These are phyloP conservation scores for Micractinium conductrix DNA, from an alignment of 139 green algal genomes.

Conservation along the genomic window DNA sequence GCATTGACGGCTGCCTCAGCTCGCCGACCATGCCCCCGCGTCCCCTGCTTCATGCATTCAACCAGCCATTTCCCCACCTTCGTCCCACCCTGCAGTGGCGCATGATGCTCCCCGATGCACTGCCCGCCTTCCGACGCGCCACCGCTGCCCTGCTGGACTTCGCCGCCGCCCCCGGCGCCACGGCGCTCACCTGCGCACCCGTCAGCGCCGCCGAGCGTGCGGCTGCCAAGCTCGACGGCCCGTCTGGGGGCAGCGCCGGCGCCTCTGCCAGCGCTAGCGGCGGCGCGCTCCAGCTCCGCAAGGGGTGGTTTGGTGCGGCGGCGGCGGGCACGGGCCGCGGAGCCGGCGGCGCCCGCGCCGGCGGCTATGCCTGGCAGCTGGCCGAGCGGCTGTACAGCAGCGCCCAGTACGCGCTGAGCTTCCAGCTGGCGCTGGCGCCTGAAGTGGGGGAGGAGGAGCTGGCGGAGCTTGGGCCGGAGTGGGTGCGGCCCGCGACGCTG, in stretches of 20 bases:
- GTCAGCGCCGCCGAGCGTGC: slow-evolving; percentile 30
- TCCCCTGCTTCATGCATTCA: too few relatives aligned
- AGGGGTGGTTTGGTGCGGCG: slow-evolving; percentile 31
- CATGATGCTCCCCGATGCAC: slow-evolving; percentile 30
- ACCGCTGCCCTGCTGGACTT: slow-evolving; percentile 48
- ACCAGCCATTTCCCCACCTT: too few relatives aligned
- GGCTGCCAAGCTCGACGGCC: background rate
- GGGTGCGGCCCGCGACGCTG: slow-evolving; percentile 29
- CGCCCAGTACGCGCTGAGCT: slow-evolving; percentile 33
- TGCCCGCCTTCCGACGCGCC: slow-evolving; percentile 35
- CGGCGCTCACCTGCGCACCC: slow-evolving; percentile 6
- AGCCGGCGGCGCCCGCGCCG: background rate
- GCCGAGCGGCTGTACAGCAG: slow-evolving; percentile 33
- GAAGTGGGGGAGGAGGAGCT: slow-evolving; percentile 51
- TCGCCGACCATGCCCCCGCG: too few relatives aligned
- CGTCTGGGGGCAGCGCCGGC: background rate
- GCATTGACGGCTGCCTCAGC: too few relatives aligned
- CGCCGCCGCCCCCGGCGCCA: background rate
- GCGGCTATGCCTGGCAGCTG: slow-evolving; percentile 33
- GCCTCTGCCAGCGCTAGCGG: background rate
- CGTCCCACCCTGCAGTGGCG: slow-evolving; percentile 24
- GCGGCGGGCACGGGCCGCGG: background rate
- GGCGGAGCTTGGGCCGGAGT: slow-evolving; percentile 34
- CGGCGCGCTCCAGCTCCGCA: background rate
- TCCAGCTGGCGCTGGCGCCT: slow-evolving; percentile 41